These are phyloP conservation scores for Lantana camara DNA, from an alignment of 257 asterid species.

Conservation along the genomic window DNA sequence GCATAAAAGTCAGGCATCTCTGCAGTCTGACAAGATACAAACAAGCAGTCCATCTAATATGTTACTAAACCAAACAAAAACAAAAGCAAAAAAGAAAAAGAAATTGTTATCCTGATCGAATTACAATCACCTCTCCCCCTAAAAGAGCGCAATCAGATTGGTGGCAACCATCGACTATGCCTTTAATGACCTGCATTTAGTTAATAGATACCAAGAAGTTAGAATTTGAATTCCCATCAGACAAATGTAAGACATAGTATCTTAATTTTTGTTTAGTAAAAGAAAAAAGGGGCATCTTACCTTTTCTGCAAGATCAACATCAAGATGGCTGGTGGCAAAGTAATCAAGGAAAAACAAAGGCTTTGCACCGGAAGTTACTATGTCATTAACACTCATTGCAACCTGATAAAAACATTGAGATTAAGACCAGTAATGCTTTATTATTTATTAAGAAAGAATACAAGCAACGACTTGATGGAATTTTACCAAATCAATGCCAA, in stretches of 20 bases:
- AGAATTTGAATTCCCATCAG: neutral
- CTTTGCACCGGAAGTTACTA: constrained; percentile 95
- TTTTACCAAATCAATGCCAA: constrained; percentile 92
- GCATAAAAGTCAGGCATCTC: constrained; percentile 98
- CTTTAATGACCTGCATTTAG: constrained; percentile 79
- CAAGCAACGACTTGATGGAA: neutral
- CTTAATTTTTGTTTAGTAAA: neutral
- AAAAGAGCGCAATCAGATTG: constrained; percentile 85
- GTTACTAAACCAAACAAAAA: too few species aligned
- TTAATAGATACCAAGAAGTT: constrained; percentile 13
- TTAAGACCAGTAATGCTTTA: constrained; percentile 12
- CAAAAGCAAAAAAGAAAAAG: neutral
- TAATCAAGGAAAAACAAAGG: constrained; percentile 97
- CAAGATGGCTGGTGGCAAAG: constrained; percentile 88
- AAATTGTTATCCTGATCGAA: neutral
- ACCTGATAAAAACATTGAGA: constrained; percentile 48
- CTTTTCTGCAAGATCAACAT: constrained; percentile 97
- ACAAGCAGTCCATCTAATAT: constrained; percentile 8
- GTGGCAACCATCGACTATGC: constrained; percentile 90
- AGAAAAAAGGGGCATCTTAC: constrained; percentile 30
- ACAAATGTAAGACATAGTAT: too few species aligned
- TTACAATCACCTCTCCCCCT: constrained; percentile 86
- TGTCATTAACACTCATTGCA: constrained; percentile 99
- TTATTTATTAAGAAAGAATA: neutral
- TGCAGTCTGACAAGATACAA: constrained; percentile 73